Evolutionary conservation across 2,329 filamentous ascomycete genomes (phyloP), one percentile per base, ranked within the genome.

Genomic region (Cercospora zeina): DNA sequence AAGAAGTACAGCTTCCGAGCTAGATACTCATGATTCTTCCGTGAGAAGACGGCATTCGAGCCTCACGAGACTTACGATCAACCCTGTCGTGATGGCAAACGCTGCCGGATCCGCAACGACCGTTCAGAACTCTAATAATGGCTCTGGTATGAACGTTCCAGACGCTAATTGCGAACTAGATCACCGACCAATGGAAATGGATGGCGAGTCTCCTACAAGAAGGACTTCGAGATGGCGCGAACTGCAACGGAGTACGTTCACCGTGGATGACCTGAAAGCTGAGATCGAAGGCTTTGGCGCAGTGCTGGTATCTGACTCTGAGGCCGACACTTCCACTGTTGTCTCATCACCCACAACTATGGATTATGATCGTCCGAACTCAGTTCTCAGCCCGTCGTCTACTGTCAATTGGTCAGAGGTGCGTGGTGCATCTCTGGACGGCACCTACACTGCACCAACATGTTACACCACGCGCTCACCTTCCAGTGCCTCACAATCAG

Each of bases 131-230:
- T 49, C 37, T 14, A 36, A 10, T 34, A 24, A 34, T 34, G 27
- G n/a, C 16, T 30, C 30, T 34, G 27, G 30, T 31, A 31, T 31
- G 27, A 42, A 24, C 14, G 21, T 53, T 14, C 51, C 56, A 34
- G 50, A 24, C 21, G 39, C 21, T 14, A 13, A 59, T 21, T 36
- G 42, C 10, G 34, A 42, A 33, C 31, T 39, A 9, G 13, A 49
- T 49, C 21, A 24, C 45, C 11, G 47, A 37, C 45, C 56, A 10
- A 51, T 39, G 33, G 60, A 62, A 34, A 55, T 62, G 60, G 60
- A 62, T n/a, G 57, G 36, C 39, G 60, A 59, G 31, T 62, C 60
- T 21, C 60, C 60, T 11, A 58, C 60, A 36, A 45, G 60, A 45
- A 58, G 60, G 37, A 37, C 50, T 7, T 59, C 56, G n/a, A 53